These are phyloP conservation scores for Nicotiana noctiflora DNA, from an alignment of 257 asterid genomes.

Conservation along the genomic window DNA sequence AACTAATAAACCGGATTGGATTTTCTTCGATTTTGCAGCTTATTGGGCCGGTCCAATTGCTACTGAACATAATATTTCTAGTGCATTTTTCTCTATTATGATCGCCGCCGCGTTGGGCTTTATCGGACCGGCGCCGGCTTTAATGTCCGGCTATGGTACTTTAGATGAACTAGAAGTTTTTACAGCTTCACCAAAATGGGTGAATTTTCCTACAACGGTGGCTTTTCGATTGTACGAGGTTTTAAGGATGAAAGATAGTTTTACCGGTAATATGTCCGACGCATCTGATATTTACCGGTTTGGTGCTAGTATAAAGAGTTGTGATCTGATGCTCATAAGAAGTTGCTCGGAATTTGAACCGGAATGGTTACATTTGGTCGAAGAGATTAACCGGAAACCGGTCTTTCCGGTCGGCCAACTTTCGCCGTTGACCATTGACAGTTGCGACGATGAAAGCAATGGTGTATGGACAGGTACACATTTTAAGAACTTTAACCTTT, in stretches of 20 bases:
- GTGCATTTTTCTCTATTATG: constrained; percentile 14
- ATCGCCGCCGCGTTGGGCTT: constrained; percentile 8
- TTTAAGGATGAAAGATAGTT: background rate
- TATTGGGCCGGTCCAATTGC: constrained; percentile 25
- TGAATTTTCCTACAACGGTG: constrained; percentile 17
- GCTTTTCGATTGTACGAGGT: constrained; percentile 21
- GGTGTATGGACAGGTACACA: background rate
- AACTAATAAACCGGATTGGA: constrained; percentile 23
- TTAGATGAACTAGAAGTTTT: constrained; percentile 17
- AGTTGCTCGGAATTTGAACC: constrained; percentile 3
- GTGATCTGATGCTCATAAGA: background rate
- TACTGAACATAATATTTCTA: background rate
- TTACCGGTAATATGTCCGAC: background rate
- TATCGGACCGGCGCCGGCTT: background rate
- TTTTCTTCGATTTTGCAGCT: constrained; percentile 18
- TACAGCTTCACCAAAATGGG: constrained; percentile 21
- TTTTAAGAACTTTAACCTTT: too few species aligned
- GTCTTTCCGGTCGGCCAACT: background rate
- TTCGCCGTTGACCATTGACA: background rate
- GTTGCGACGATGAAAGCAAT: background rate
- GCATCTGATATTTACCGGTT: constrained; percentile 8
- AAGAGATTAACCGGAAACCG: background rate
- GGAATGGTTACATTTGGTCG: background rate
- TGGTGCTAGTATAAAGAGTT: background rate
- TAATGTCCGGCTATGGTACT: background rate